phyloP scores from a whole-genome alignment of 805 yeast species.

The Maudiozyma serrabonitensis region DNA sequence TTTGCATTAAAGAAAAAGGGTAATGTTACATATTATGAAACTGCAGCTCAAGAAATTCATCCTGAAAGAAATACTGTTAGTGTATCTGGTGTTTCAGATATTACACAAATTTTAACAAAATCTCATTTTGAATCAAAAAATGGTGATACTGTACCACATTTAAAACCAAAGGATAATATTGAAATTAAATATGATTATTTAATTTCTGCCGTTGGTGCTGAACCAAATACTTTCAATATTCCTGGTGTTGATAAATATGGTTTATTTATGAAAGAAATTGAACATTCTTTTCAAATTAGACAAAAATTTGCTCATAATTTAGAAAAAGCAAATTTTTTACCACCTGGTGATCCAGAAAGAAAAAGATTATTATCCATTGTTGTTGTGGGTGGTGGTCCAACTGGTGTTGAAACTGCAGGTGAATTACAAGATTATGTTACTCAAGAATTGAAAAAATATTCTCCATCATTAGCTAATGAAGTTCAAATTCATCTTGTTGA shows the following conservation, averaged over 20 bases:
- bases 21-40: slow-evolving; percentile 77
- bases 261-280: slow-evolving; percentile 78
- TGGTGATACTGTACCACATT: slow-evolving; percentile 26
- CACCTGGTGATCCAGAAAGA: slow-evolving; percentile 70
- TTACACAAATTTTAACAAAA: slow-evolving; percentile 15
- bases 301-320: slow-evolving; percentile 73
- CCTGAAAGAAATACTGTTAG: slow-evolving; percentile 61
- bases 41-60: slow-evolving; percentile 80
- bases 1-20: slow-evolving; percentile 73
- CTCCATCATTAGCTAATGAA: slow-evolving; percentile 79
- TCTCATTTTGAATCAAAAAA: slow-evolving; percentile 11
- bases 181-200: slow-evolving; percentile 67
- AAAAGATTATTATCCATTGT: slow-evolving; percentile 77
- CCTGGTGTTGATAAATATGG: slow-evolving; percentile 85
- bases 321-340: slow-evolving; percentile 80
- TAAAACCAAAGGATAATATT: slow-evolving; percentile 33
- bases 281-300: slow-evolving; percentile 77
- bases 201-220: slow-evolving; percentile 88
- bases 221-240: slow-evolving; percentile 86
- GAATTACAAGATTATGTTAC: slow-evolving; percentile 90
- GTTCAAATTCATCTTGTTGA: slow-evolving; percentile 80
- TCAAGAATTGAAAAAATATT: slow-evolving; percentile 79
- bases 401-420: slow-evolving; percentile 96
- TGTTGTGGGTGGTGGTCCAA: slow-evolving; percentile 97
- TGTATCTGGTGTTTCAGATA: slow-evolving; percentile 38